Evolutionary conservation across 768 basidiomycete genomes (phyloP).

Genomic region (Suillus spraguei): DNA sequence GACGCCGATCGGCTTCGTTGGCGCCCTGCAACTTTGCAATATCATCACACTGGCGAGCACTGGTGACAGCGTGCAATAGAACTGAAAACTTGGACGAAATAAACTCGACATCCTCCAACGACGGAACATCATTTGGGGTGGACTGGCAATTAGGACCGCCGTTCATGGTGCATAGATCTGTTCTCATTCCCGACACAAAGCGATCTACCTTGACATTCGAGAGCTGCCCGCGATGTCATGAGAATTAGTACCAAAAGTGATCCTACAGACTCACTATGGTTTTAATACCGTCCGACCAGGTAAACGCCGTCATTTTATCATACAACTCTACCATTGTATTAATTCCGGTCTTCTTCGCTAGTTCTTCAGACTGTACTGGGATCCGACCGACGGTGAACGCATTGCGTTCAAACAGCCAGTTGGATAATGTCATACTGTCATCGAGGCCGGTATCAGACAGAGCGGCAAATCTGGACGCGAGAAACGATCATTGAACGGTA

Average conservation of each 20-base stretch:
- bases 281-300: background rate
- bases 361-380: background rate
- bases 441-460: background rate
- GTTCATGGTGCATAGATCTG: too few species aligned
- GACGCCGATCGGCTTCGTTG: constrained; percentile 5
- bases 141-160: too few species aligned
- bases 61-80: too few species aligned
- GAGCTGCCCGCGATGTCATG: too few species aligned
- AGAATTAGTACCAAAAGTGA: too few species aligned
- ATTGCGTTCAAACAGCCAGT: constrained; percentile 6
- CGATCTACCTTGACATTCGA: too few species aligned
- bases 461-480: background rate
- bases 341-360: background rate
- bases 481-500: background rate
- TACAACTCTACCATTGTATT: background rate
- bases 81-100: too few species aligned
- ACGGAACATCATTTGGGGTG: too few species aligned
- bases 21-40: background rate
- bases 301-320: constrained; percentile 2
- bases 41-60: too few species aligned
- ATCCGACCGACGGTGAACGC: constrained; percentile 4
- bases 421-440: background rate
- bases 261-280: too few species aligned
- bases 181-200: too few species aligned
- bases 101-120: too few species aligned